phyloP scores from a whole-genome alignment of 129 eudicot genomes.

The Kitagawia praeruptora region DNA sequence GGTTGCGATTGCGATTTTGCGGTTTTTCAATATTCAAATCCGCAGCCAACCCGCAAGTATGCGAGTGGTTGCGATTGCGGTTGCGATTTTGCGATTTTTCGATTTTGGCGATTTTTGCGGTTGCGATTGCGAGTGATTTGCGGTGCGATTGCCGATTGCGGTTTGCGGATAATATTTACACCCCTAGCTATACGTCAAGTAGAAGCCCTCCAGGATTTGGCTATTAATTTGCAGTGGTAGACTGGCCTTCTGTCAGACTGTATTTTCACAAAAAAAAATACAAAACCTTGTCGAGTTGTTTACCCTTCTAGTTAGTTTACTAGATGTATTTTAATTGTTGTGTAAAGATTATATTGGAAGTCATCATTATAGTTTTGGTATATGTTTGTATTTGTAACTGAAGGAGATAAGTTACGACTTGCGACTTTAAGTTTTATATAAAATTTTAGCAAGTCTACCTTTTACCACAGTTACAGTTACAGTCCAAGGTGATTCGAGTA shows the following conservation, averaged over 20 bases:
- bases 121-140: no score
- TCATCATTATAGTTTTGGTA: background rate
- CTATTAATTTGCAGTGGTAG: slow-evolving; percentile 75
- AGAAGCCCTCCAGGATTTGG: slow-evolving; percentile 64
- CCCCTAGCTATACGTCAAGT: slow-evolving; percentile 81
- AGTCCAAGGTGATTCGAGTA: background rate
- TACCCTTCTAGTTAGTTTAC: background rate
- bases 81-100: no score
- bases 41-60: no score
- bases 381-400: background rate
- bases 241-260: background rate
- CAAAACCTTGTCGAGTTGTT: background rate
- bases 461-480: background rate
- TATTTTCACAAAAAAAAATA: background rate
- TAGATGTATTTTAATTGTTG: background rate
- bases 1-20: no score
- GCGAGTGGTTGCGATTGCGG: no score
- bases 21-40: no score
- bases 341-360: background rate
- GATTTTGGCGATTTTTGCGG: no score
- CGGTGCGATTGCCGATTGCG: no score
- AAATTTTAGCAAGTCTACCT: no score
- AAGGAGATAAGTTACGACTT: background rate
- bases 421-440: no score
- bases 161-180: no score